phyloP scores from a whole-genome alignment of 1,139 yeast species.

The Zhuliangozyma parablackwelliae region DNA sequence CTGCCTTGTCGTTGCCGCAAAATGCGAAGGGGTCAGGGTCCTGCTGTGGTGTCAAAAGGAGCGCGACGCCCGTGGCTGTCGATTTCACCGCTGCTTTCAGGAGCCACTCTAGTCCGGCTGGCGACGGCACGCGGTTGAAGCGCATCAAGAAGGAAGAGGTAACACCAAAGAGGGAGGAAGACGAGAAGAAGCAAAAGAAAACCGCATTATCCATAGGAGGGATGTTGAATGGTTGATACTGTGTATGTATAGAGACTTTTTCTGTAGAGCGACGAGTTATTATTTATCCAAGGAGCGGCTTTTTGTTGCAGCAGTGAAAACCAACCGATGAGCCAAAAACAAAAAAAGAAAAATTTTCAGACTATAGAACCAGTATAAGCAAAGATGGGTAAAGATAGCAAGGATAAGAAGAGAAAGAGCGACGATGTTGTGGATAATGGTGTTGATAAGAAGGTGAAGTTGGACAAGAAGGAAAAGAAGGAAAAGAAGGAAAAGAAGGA shows the following conservation, averaged over 20 bases:
- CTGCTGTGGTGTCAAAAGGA: conserved; percentile 2
- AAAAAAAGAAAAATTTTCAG: neutral
- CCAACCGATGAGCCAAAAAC: neutral
- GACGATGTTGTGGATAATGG: conserved; percentile 23
- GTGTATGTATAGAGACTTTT: neutral
- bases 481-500: conserved; percentile 45
- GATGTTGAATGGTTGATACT: conserved; percentile 21
- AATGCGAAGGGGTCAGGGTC: neutral
- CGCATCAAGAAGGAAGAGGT: conserved; percentile 2
- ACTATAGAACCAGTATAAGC: neutral
- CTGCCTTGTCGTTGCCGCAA: too few species aligned
- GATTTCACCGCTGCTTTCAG: conserved; percentile 27
- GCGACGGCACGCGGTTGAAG: neutral
- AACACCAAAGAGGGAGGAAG: conserved; percentile 2
- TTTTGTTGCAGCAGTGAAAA: too few species aligned
- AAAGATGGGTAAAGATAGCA: conserved; percentile 29
- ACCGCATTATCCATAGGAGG: conserved; percentile 35
- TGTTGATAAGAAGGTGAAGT: conserved; percentile 22
- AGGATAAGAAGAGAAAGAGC: conserved; percentile 44
- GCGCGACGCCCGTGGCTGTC: conserved; percentile 20
- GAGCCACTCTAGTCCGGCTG: conserved; percentile 2
- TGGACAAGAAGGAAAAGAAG: conserved; percentile 36
- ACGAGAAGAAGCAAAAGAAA: conserved; percentile 3
- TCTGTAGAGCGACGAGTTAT: too few species aligned
- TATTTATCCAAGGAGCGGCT: too few species aligned